Evolutionary conservation across 805 yeast genomes (phyloP).

Genomic region (Helenozyma baotianmanensis): DNA sequence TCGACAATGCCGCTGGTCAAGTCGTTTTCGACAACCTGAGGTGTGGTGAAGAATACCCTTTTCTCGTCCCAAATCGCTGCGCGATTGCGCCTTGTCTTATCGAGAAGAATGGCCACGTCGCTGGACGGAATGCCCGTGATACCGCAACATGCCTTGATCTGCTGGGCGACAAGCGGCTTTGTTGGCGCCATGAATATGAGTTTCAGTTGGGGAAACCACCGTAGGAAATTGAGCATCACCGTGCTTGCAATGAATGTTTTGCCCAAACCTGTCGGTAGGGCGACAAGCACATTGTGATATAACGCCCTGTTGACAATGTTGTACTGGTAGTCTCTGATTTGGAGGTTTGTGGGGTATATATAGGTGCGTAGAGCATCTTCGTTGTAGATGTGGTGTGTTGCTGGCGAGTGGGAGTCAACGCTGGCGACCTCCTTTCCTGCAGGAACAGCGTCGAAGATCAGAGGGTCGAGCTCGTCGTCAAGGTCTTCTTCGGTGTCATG

Average conservation of each 20-base stretch:
- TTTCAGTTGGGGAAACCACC: conserved; percentile 81
- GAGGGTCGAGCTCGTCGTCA: conserved; percentile 13
- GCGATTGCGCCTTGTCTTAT: conserved; percentile 53
- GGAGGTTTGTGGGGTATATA: conserved; percentile 81
- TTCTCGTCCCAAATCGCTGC: conserved; percentile 72
- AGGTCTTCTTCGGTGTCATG: conserved; percentile 12
- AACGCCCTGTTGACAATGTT: conserved; percentile 72
- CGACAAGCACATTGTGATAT: conserved; percentile 72
- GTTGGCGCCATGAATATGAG: conserved; percentile 97
- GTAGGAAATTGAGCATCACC: conserved; percentile 80
- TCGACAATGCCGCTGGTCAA: conserved; percentile 66
- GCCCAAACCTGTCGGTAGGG: conserved; percentile 96
- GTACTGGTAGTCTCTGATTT: conserved; percentile 83
- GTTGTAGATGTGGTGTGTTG: conserved; percentile 9
- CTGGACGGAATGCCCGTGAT: conserved; percentile 77
- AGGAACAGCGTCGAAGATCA: conserved; percentile 2
- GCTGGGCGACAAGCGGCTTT: conserved; percentile 92
- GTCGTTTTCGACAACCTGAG: conserved; percentile 94
- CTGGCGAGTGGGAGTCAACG: not conserved
- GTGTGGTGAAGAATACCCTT: conserved; percentile 88
- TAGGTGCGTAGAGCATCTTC: conserved; percentile 33
- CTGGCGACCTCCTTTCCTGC: not conserved
- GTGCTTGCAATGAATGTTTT: conserved; percentile 95
- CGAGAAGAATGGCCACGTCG: conserved; percentile 76
- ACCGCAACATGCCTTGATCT: conserved; percentile 85